phyloP scores from a whole-genome alignment of 2,329 filamentous ascomycete genomes.

The Arthroderma sp. region DNA sequence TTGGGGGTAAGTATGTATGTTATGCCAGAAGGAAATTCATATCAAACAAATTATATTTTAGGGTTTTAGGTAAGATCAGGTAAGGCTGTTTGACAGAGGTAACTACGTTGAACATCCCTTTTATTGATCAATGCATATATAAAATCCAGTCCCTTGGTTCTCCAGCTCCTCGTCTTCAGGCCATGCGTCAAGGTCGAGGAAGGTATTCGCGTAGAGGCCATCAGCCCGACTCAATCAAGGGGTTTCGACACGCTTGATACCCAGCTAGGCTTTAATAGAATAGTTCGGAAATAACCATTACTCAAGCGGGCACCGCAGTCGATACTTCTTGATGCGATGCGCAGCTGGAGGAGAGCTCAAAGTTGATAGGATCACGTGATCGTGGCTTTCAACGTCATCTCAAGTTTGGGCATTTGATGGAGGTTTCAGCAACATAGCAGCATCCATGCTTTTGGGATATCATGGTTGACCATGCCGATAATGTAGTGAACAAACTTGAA shows the following conservation, averaged over 20 bases:
- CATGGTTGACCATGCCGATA: conserved; percentile 42
- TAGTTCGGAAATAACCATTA: neutral
- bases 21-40: conserved; percentile 12
- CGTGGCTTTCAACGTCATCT: neutral
- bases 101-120: conserved; percentile 8
- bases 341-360: neutral
- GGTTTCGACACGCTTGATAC: too few relatives aligned
- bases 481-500: conserved; percentile 55
- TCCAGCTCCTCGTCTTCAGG: too few relatives aligned
- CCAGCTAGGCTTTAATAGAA: too few relatives aligned
- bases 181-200: too few relatives aligned
- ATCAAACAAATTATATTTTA: neutral
- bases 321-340: neutral
- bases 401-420: neutral
- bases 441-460: neutral
- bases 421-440: too few relatives aligned
- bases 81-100: conserved; percentile 22
- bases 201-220: too few relatives aligned
- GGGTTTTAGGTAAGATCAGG: conserved; percentile 30
- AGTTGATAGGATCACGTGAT: neutral
- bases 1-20: conserved; percentile 34
- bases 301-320: neutral
- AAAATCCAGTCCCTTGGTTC: too few relatives aligned
- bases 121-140: conserved; percentile 9
- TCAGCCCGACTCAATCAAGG: too few relatives aligned